Evolutionary conservation across 2,329 filamentous ascomycete genomes (phyloP).

Genomic region (Amylocarpus encephaloides): DNA sequence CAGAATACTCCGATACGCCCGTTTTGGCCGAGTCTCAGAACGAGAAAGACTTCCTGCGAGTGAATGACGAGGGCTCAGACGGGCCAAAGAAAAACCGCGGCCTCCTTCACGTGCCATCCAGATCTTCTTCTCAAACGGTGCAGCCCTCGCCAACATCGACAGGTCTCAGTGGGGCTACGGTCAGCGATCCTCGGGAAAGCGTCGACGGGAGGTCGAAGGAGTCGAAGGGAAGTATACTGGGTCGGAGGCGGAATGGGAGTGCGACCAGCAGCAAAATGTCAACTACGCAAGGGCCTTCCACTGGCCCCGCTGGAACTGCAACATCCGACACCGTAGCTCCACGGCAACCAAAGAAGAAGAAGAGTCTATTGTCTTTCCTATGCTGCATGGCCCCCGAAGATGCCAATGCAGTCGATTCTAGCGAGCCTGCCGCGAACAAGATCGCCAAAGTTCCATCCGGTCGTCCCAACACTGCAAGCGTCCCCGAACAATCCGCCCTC

Average conservation of each 20-base stretch:
- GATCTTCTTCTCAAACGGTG: conserved; percentile 55
- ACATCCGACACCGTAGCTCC: conserved; percentile 25
- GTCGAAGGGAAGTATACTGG: conserved; percentile 58
- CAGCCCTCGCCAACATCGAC: conserved; percentile 54
- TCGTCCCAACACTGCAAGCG: conserved; percentile 28
- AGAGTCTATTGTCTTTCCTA: conserved; percentile 40
- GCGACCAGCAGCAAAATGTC: conserved; percentile 56
- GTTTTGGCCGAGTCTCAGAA: conserved; percentile 21
- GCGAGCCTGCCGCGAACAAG: conserved; percentile 39
- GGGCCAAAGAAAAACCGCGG: conserved; percentile 39
- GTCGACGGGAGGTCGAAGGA: conserved; percentile 59
- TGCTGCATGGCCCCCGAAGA: conserved; percentile 41
- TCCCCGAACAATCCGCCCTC: conserved; percentile 21
- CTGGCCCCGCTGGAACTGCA: conserved; percentile 32
- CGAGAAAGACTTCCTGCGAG: conserved; percentile 24
- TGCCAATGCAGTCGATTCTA: conserved; percentile 36
- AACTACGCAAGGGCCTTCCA: conserved; percentile 40
- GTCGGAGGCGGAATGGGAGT: conserved; percentile 59
- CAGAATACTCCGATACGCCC: conserved; percentile 28
- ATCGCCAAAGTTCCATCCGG: conserved; percentile 35
- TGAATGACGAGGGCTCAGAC: conserved; percentile 22
- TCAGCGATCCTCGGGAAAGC: conserved; percentile 54
- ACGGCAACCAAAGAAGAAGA: conserved; percentile 36
- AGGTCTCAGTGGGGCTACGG: conserved; percentile 53
- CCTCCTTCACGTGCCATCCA: conserved; percentile 53